Conservation (phyloP, 129 eudicot species). For the Rutidosis leptorrhynchoides region DNA sequence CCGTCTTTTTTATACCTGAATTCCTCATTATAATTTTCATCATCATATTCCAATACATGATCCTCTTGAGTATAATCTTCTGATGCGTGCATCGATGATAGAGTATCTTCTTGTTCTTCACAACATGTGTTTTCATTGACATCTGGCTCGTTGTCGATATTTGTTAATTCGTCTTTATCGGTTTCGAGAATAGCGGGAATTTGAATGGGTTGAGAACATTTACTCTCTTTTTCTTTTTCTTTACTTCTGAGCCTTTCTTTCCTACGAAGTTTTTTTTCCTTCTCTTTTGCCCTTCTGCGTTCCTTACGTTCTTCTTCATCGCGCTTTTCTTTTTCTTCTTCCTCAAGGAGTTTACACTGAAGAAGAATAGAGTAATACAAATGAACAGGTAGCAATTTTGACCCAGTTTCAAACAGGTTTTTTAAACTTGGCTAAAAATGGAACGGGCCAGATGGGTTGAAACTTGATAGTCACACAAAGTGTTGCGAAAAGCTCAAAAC, state of each 20-base stretch:
- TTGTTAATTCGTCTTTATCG: slow-evolving; percentile 31
- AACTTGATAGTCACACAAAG: not conserved
- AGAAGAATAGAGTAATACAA: slow-evolving; percentile 19
- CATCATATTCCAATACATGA: slow-evolving; percentile 34
- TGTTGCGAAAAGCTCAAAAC: not conserved
- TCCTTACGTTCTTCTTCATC: slow-evolving; percentile 95
- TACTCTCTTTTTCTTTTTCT: slow-evolving; percentile 68
- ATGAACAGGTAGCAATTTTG: not conserved
- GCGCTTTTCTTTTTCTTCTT: slow-evolving; percentile 93
- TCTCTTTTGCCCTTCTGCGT: slow-evolving; percentile 71
- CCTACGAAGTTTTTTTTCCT: slow-evolving; percentile 83
- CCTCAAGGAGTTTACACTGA: slow-evolving; percentile 91
- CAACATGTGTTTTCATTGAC: slow-evolving; percentile 28
- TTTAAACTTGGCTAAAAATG: not conserved
- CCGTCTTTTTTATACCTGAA: slow-evolving; percentile 39
- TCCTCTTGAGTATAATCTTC: slow-evolving; percentile 42
- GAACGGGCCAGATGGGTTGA: not conserved
- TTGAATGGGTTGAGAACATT: slow-evolving; percentile 34
- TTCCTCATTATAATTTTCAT: slow-evolving; percentile 33
- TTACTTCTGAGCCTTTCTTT: slow-evolving; percentile 82
- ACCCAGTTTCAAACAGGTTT: not conserved
- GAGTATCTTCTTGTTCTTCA: slow-evolving; percentile 58
- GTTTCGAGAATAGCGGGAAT: slow-evolving; percentile 20
- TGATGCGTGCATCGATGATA: slow-evolving; percentile 35
- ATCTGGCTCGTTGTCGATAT: slow-evolving; percentile 40